Evolutionary conservation across 2,329 filamentous ascomycete species (phyloP).

Genomic region (Sclerotinia nivalis): DNA sequence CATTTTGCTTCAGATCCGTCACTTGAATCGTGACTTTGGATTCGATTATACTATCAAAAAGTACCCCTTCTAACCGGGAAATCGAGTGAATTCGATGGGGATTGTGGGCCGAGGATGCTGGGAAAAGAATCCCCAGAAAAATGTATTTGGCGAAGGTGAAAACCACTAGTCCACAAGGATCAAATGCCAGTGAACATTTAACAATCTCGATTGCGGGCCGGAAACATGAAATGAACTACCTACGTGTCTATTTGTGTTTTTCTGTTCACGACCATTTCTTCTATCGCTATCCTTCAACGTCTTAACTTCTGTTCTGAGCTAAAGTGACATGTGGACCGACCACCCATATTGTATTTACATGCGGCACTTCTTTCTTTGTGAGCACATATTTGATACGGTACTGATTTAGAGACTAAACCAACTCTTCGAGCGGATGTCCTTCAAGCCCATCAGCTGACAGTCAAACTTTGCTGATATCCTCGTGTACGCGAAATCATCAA

Average conservation of each 20-base stretch:
- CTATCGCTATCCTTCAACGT: not conserved
- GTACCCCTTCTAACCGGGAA: not conserved
- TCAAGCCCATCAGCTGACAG: not conserved
- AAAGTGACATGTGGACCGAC: not conserved
- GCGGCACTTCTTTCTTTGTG: not conserved
- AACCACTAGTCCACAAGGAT: no score
- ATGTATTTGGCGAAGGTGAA: no score
- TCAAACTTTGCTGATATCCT: constrained; percentile 3
- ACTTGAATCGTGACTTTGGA: not conserved
- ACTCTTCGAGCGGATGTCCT: no score
- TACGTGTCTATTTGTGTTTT: not conserved
- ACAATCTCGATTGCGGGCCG: not conserved
- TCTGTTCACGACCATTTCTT: not conserved
- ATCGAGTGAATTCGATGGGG: not conserved
- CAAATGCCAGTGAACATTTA: not conserved
- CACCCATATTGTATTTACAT: not conserved
- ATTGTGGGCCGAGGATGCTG: not conserved
- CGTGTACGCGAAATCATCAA: not conserved
- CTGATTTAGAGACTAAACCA: not conserved
- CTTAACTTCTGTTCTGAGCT: not conserved
- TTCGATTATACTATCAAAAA: not conserved
- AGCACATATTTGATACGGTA: not conserved
- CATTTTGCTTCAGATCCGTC: not conserved
- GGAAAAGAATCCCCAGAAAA: not conserved
- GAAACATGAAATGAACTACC: not conserved